Evolutionary conservation across 148 eudicot species (phyloP), one percentile per base, ranked within the genome.

Genomic region (Hydrangea macrophylla): DNA sequence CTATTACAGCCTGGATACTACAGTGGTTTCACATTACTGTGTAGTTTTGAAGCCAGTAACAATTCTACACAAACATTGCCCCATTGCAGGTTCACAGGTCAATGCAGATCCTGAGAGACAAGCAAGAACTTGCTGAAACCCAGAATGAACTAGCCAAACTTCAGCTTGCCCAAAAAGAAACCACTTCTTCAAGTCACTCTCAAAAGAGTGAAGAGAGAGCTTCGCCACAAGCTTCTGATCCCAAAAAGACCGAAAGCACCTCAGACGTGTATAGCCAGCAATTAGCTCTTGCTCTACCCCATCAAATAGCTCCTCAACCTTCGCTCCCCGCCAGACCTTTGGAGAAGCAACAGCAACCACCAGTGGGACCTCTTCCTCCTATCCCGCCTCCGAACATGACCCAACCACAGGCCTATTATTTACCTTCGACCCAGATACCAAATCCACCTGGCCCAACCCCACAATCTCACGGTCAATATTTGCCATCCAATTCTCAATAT

Each of bases 101-200:
- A 30, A 89, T 90, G 25, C 96, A 90, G 80, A 84, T 90, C 64
- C 83, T 90, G 12, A 82, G 92, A 80, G 96, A 90, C 75, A 90
- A 90, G 67, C 96, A 90, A 79, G 96, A 90, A 74, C 81, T 90
- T 67, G 92, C 92, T 20, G 96, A 90, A 62, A 80, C 96, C 37
- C 96, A 90, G 62, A 90, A 90, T 71, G 96, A 90, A 77, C 86
- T 90, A 11, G 90, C 93, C n/a, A 88, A 85, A 63, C 92, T 90
- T 54, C 96, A 90, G 72, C 84, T 90, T 75, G 85, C 84, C 9
- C 96, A 90, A 60, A 87, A 83, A 61, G 96, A 83, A 23, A 77
- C 90, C 4, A 70, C 86, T 22, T 56, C 84, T 30, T 35, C 62
- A 13, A 12, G 37, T 55, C 88, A 74, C 66, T 66, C 73, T 13